Conservation (phyloP, 2,329 filamentous ascomycete genomes). For the Colletotrichum higginsianum region DNA sequence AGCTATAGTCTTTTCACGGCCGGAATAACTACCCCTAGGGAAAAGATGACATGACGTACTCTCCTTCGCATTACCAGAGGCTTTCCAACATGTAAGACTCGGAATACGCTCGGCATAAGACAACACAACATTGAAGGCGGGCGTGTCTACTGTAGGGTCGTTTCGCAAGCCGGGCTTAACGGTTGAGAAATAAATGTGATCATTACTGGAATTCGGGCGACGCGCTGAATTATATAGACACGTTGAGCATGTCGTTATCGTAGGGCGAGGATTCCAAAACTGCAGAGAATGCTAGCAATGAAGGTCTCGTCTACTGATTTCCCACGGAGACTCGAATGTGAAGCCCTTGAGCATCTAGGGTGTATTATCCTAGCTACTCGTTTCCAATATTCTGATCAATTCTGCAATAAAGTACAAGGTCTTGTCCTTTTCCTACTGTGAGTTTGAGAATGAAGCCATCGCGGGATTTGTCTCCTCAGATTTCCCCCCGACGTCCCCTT, state of each 20-base stretch:
- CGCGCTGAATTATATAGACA: slow-evolving; percentile 64
- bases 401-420: neutral
- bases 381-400: neutral
- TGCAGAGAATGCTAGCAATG: slow-evolving; percentile 79
- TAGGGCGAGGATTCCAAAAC: slow-evolving; percentile 70
- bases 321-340: neutral
- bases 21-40: slow-evolving; percentile 56
- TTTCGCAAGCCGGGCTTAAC: slow-evolving; percentile 80
- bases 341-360: slow-evolving; percentile 17
- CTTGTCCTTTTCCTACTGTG: neutral
- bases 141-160: slow-evolving; percentile 66
- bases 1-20: slow-evolving; percentile 70
- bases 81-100: slow-evolving; percentile 62
- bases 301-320: slow-evolving; percentile 63
- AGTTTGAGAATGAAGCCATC: slow-evolving; percentile 5
- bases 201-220: slow-evolving; percentile 44
- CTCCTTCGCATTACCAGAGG: slow-evolving; percentile 57
- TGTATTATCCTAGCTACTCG: neutral
- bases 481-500: neutral
- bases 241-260: slow-evolving; percentile 69
- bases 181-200: slow-evolving; percentile 72
- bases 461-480: neutral
- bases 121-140: neutral
- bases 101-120: too few relatives aligned
- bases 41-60: too few relatives aligned